phyloP scores from a whole-genome alignment of 106 monocot species.

The Acorus gramineus region DNA sequence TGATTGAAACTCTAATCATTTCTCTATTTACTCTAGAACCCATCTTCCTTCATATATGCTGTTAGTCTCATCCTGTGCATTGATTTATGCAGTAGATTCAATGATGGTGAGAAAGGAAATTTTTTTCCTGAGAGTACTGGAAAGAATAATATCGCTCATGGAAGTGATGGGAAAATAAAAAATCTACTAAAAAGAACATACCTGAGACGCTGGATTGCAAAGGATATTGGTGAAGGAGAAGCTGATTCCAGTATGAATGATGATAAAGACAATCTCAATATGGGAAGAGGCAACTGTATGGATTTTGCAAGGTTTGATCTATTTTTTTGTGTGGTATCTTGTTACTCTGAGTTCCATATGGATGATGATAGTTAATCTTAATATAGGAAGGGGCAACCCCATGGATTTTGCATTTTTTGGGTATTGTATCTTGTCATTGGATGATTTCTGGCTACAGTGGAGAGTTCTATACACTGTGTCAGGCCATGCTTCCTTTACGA shows the following conservation, averaged over 20 bases:
- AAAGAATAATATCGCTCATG: constrained; percentile 23
- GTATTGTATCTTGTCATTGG: too few relatives aligned
- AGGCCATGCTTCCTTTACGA: too few relatives aligned
- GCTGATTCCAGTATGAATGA: constrained; percentile 11
- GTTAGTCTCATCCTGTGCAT: background rate
- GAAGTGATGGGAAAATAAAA: constrained; percentile 58
- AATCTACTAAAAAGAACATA: constrained; percentile 60
- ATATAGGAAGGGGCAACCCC: constrained; percentile 3
- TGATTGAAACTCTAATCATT: too few relatives aligned
- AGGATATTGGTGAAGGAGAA: constrained; percentile 22
- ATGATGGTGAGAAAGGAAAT: constrained; percentile 13
- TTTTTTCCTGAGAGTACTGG: constrained; percentile 17
- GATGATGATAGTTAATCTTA: constrained; percentile 13
- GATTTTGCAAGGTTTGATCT: constrained; percentile 55
- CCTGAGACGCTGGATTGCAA: constrained; percentile 55
- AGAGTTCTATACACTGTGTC: too few relatives aligned
- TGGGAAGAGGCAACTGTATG: constrained; percentile 10
- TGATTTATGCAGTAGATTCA: constrained; percentile 11
- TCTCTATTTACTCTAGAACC: too few relatives aligned
- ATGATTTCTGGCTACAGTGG: too few relatives aligned
- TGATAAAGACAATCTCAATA: constrained; percentile 12
- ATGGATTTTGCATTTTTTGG: constrained; percentile 36
- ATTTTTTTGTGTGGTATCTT: too few relatives aligned
- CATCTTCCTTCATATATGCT: too few relatives aligned
- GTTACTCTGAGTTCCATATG: constrained; percentile 6